Conservation (phyloP, 371 early-diverging fungal genomes). For the Apophysomyces sp. region DNA sequence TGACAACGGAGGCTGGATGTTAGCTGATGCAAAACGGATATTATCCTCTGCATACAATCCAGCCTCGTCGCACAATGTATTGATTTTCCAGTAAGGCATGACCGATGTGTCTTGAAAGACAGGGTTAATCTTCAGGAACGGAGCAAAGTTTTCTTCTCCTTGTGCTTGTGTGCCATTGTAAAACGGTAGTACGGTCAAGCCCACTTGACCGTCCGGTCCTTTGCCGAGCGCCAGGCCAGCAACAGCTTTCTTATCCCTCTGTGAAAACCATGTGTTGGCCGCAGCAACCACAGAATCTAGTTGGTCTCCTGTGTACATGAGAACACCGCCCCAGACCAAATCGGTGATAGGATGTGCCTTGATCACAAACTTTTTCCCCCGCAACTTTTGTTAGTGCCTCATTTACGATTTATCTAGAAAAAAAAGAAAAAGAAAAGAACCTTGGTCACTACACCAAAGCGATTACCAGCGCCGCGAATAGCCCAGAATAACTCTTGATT, state of each 20-base stretch:
- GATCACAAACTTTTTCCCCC: conserved; percentile 16
- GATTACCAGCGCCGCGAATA: conserved; percentile 62
- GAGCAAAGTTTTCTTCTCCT: conserved; percentile 18
- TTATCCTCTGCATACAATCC: conserved; percentile 5
- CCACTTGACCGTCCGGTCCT: conserved; percentile 17
- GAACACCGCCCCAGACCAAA: conserved; percentile 23
- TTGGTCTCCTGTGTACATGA: conserved; percentile 16
- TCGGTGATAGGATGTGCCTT: conserved; percentile 17
- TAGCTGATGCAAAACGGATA: conserved; percentile 29
- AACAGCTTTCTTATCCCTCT: conserved; percentile 22
- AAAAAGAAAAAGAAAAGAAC: not conserved
- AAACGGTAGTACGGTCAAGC: conserved; percentile 18
- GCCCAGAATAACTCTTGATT: conserved; percentile 61
- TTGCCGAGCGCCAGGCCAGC: conserved; percentile 22
- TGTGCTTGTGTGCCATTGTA: conserved; percentile 23
- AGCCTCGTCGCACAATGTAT: conserved; percentile 18
- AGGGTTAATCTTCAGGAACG: conserved; percentile 13
- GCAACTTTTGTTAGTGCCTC: not conserved
- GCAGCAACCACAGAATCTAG: conserved; percentile 22
- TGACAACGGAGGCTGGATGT: conserved; percentile 13
- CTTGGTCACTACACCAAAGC: conserved; percentile 58
- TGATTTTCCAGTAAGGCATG: conserved; percentile 28
- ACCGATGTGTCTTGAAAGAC: not conserved
- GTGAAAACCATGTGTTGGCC: conserved; percentile 24
- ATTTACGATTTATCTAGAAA: not conserved